These are phyloP conservation scores for Chrysoporthe austroafricana DNA, from an alignment of 2,329 filamentous ascomycete species.

Conservation along the genomic window DNA sequence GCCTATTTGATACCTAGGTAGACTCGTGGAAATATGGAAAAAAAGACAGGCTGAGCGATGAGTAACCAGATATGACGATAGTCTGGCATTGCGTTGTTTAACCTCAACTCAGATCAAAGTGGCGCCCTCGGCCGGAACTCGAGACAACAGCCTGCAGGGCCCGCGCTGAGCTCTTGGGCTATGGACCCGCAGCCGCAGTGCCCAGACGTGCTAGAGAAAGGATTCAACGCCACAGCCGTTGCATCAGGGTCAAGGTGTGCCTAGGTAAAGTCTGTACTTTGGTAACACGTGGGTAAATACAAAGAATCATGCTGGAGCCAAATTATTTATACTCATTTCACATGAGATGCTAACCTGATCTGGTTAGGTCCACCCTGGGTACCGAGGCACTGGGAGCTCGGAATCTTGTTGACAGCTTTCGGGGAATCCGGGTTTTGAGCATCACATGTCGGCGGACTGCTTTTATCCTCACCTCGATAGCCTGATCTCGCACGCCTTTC, in stretches of 20 bases:
- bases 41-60: background rate
- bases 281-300: no score
- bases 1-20: no score
- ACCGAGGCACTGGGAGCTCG: conserved; percentile 5
- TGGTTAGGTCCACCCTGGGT: background rate
- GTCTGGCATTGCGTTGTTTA: background rate
- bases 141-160: background rate
- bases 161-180: background rate
- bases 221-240: no score
- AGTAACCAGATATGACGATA: background rate
- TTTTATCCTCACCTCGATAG: background rate
- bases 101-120: background rate
- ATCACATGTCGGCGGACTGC: background rate
- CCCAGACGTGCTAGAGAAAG: no score
- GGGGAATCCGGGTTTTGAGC: background rate
- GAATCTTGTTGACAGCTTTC: conserved; percentile 5
- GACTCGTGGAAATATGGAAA: no score
- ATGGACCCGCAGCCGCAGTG: no score
- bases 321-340: conserved; percentile 7
- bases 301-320: background rate
- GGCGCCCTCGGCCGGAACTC: background rate
- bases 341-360: background rate
- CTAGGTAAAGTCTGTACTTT: no score
- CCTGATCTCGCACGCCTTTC: background rate
- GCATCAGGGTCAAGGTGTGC: no score